Evolutionary conservation across 225 moss, liverwort and hornwort genomes (phyloP), one percentile per base, ranked within the genome.

Genomic region (Polytrichum commune): DNA sequence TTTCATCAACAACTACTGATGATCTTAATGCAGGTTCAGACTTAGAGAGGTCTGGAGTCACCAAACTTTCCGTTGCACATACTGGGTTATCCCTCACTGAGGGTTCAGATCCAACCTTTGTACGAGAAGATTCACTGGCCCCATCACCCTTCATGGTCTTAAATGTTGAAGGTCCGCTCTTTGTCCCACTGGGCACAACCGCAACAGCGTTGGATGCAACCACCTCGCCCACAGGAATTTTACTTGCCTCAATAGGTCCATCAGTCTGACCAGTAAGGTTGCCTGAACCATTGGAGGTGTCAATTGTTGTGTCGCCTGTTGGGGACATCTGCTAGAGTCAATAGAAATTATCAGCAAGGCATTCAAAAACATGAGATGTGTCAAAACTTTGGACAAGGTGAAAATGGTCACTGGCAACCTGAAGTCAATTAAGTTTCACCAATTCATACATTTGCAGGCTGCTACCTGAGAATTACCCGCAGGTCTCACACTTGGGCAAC

Each of bases 391-490:
- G 5, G 8, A 38, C 69, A 72, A 55, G 10, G 46, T 1, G 35
- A 68, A 67, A 29, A 8, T 8, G 1, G 24, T 53, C 8, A 79
- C 28, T 57, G 13, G 4, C 1, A 28, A 65, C 24, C 66, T 64
- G 61, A 35, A 61, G 29, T 55, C 54, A 66, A 66, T 46, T 70
- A 61, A 57, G 53, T 66, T 60, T 78, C 66, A 62, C 68, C 27
- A 69, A 54, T 72, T 69, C 72, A 74, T 56, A 66, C 53, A 81
- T 81, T 75, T 32, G 66, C 62, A 74, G 72, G 58, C 80, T 75
- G 68, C 82, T 88, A 88, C 88, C 88, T 88, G 84, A 73, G 82
- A 82, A 85, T 88, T 88, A 82, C 84, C 84, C 84, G 78, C 84
- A 80, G 88, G 77, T 85, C 72, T 88, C 64, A 88, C 71, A 75